A percentile compares a stretch with the other conserved stretches of the same genome.
These are phyloP conservation scores for Musa acuminata DNA, from an alignment of 176 grass and related monocot genomes.

Conservation along the genomic window DNA sequence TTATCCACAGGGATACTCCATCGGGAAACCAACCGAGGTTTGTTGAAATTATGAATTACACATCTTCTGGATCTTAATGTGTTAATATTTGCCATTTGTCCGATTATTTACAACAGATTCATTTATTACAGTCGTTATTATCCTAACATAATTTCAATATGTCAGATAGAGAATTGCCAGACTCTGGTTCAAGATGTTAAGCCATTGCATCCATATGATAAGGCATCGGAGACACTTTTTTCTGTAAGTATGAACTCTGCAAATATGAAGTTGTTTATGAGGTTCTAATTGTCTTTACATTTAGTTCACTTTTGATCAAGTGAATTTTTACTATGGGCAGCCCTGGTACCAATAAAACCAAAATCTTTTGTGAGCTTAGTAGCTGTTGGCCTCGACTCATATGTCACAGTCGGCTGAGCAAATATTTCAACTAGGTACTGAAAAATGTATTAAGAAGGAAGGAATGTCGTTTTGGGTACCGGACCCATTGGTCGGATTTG, in stretches of 20 bases:
- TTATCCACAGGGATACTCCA: slow-evolving; percentile 72
- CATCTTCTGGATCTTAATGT: too few relatives aligned
- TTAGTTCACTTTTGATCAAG: not conserved
- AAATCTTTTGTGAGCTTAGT: not conserved
- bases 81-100: too few relatives aligned
- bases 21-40: slow-evolving; percentile 68
- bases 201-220: slow-evolving; percentile 93
- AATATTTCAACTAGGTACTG: not conserved
- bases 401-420: not conserved
- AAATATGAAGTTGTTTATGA: not conserved
- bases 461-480: too few relatives aligned
- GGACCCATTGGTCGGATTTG: too few relatives aligned
- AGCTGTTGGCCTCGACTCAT: not conserved
- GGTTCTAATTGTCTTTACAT: too few relatives aligned
- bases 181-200: slow-evolving; percentile 48
- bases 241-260: slow-evolving; percentile 56
- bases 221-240: slow-evolving; percentile 71
- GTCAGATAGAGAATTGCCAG: slow-evolving; percentile 54
- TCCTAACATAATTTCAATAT: slow-evolving; percentile 21
- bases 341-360: not conserved
- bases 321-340: not conserved
- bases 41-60: slow-evolving; percentile 23
- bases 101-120: slow-evolving; percentile 7
- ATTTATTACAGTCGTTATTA: slow-evolving; percentile 17
- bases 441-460: not conserved